These are phyloP conservation scores for Globisporangium orthogonon DNA, from an alignment of 352 stramenopile genomes.

Conservation along the genomic window DNA sequence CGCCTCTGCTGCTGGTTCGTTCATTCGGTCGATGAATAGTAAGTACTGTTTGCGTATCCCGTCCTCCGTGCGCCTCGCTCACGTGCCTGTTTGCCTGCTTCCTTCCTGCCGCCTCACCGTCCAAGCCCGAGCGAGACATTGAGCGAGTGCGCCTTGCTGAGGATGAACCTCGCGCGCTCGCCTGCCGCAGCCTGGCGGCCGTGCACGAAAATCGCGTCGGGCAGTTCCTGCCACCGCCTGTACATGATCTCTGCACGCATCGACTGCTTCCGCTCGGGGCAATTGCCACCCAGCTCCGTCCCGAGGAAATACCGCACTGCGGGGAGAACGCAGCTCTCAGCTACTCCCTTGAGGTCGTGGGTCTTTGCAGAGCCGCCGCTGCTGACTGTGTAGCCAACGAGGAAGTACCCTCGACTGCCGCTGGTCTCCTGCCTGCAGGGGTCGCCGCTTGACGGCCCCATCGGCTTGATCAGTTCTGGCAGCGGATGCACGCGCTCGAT, in stretches of 20 bases:
- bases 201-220: constrained; percentile 49
- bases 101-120: constrained; percentile 18
- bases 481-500: constrained; percentile 67
- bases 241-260: constrained; percentile 65
- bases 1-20: too few relatives aligned
- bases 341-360: constrained; percentile 13
- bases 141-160: constrained; percentile 61
- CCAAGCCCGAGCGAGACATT: constrained; percentile 48
- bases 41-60: not conserved
- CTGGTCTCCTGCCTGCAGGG: not conserved
- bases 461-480: constrained; percentile 45
- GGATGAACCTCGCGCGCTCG: constrained; percentile 73
- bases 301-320: constrained; percentile 75
- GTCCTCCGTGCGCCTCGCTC: not conserved
- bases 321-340: constrained; percentile 38
- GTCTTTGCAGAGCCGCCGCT: not conserved
- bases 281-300: constrained; percentile 56
- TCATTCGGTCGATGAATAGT: not conserved
- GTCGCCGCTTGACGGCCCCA: not conserved
- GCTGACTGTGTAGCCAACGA: constrained; percentile 58
- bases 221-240: constrained; percentile 63
- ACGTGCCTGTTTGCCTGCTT: too few relatives aligned
- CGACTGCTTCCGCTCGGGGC: constrained; percentile 40
- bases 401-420: constrained; percentile 44
- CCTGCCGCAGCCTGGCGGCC: constrained; percentile 52